These are phyloP conservation scores for Carex sylvatica DNA, from an alignment of 202 grass and related monocot genomes.

Conservation along the genomic window DNA sequence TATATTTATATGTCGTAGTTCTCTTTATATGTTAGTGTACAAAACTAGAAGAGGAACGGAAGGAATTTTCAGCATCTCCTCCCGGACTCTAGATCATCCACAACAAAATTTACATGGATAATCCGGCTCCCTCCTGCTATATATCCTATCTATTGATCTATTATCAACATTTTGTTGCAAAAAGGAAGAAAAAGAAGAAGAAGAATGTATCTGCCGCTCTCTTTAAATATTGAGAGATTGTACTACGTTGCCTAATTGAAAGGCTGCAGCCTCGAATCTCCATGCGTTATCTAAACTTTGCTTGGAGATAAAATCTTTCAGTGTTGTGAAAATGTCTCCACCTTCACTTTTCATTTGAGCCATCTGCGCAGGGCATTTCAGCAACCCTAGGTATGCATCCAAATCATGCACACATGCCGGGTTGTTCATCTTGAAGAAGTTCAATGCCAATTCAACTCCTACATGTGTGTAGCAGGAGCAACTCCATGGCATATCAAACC, in stretches of 20 bases:
- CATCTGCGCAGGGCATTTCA: conserved; percentile 40
- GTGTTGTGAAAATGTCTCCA: conserved; percentile 32
- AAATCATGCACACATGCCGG: conserved; percentile 60
- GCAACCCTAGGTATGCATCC: conserved; percentile 44
- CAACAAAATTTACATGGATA: conserved; percentile 24
- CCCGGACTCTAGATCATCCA: background rate
- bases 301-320: conserved; percentile 36
- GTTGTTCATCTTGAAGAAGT: conserved; percentile 59
- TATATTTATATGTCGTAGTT: background rate
- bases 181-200: background rate
- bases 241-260: conserved; percentile 51
- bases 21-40: background rate
- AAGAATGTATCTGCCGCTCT: background rate
- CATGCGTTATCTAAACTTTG: conserved; percentile 43
- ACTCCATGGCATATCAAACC: conserved; percentile 49
- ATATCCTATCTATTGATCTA: conserved; percentile 10
- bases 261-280: conserved; percentile 53
- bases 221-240: conserved; percentile 50
- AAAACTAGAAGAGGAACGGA: background rate
- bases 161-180: conserved; percentile 16
- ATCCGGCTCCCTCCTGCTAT: background rate
- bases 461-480: conserved; percentile 49
- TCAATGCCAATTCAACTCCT: conserved; percentile 46
- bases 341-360: conserved; percentile 36
- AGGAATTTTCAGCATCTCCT: background rate